Evolutionary conservation across 2,329 filamentous ascomycete genomes (phyloP).

Genomic region (Metarhizium robertsii): DNA sequence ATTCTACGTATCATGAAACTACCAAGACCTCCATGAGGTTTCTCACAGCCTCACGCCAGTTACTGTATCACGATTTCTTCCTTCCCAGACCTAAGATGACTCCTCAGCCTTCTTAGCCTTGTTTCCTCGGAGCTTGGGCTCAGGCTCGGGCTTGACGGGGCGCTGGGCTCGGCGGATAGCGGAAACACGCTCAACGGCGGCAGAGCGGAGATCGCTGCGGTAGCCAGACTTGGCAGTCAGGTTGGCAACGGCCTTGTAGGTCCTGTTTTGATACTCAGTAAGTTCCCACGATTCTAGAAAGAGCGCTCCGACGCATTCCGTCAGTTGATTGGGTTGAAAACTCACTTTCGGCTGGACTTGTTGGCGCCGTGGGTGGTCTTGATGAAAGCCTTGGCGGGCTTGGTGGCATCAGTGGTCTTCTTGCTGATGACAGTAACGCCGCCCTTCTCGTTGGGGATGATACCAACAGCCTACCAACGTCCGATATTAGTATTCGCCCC

Average conservation of each 20-base stretch:
- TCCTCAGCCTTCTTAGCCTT: conserved; percentile 66
- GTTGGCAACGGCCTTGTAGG: conserved; percentile 82
- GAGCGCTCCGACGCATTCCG: conserved; percentile 6
- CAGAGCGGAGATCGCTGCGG: conserved; percentile 66
- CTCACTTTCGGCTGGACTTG: conserved; percentile 64
- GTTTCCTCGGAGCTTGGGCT: conserved; percentile 67
- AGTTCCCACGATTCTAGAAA: conserved; percentile 2
- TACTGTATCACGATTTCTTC: background rate
- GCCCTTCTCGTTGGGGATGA: conserved; percentile 67
- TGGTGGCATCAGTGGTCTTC: conserved; percentile 62
- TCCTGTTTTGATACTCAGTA: conserved; percentile 41
- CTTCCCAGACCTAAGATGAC: conserved; percentile 18
- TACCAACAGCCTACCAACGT: conserved; percentile 62
- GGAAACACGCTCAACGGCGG: conserved; percentile 77
- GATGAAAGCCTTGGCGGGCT: conserved; percentile 60
- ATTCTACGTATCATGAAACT: background rate
- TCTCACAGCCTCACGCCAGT: background rate
- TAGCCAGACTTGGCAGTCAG: conserved; percentile 76
- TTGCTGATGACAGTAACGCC: conserved; percentile 77
- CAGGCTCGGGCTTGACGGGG: conserved; percentile 64
- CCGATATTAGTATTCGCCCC: conserved; percentile 11
- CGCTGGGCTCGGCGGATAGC: conserved; percentile 75
- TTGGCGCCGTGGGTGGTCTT: conserved; percentile 60
- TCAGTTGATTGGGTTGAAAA: background rate
- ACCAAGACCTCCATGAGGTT: background rate